Evolutionary conservation across 1,284 basidiomycete species (phyloP), one percentile per base, ranked within the genome.

Genomic region (Peniophora sp.): DNA sequence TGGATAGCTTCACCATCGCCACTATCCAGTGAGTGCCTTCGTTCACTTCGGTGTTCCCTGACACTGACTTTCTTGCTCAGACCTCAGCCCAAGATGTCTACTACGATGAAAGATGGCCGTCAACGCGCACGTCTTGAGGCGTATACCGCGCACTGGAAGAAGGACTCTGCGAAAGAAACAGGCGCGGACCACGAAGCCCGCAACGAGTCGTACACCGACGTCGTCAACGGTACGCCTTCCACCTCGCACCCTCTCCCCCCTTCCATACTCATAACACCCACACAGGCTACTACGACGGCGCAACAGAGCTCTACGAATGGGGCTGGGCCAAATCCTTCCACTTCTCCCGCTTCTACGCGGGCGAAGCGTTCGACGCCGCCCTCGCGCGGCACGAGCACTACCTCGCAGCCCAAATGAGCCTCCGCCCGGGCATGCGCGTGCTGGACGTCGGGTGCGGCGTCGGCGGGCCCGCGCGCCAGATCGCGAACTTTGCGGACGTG

Each of bases 391-490:
- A 99, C 65, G 96, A 99, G 73, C 96, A 99, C 73, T 99, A 96
- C 74, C 91, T 99, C 56, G 85, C 95, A 10, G 73, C 84, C 3
- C 81, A 91, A 64, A 93, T 96, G 83, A 66, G 69, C 48, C 72
- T 94, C 57, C 83, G 83, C 53, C 85, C 91, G 3, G 91, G 92
- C 41, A 97, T 97, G 94, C 83, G 87, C 45, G 95, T 99, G 27
- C 85, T 99, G 53, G 96, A 99, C 65, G 95, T 99, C 54, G 96
- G 96, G 1, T 99, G 97, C 66, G 96, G 96, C 66, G 91, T 98
- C 51, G 97, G 97, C 55, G 96, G 97, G 0, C 96, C 96, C 32
- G 96, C 96, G 2, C 83, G 95, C 43, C 92, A 96, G 70, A 99
- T 99, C 61, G 90, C 92, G 2, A 80, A 82, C 50, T 98, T 99